Evolutionary conservation across 306 rosid species (phyloP), one percentile per base, ranked within the genome.

Genomic region (Alnus rubra): DNA sequence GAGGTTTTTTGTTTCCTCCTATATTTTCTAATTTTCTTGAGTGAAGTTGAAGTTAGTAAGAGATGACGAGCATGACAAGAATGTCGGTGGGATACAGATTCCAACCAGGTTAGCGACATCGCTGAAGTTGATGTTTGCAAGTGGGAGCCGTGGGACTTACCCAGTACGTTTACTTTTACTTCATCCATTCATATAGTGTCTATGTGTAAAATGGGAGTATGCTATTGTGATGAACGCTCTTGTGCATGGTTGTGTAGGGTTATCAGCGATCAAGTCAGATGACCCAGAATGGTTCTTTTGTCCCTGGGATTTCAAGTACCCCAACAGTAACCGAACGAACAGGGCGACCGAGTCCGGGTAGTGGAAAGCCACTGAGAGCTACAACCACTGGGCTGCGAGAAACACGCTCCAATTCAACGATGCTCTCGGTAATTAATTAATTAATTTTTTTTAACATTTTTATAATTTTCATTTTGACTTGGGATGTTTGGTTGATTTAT

Each of bases 201-300:
- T 23, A 23, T 23, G 28, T 23, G 28, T 23, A 23, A 23, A 39
- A 39, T 39, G 44, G 18, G 70, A 33, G 33, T 4, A 19, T 13
- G 23, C 5, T 33, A 33, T 12, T 33, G 19, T 35, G 13, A 64
- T 35, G 4, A 64, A 64, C 3, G n/a, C 4, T 64, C 70, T 64
- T 64, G 48, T 23, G 33, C 56, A 52, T 37, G 44, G 7, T 53
- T 60, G 44, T n/a, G 48, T 71, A 92, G 97, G 0, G 0, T 2
- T 2, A 0, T 94, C 94, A 0, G 11, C 0, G 64, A 33, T 88
- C 7, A 7, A 71, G 19, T 85, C 93, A 0, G 84, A 79, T 59
- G 91, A 89, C 30, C 75, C 44, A 2, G 82, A 87, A 50, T 92
- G 94, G 97, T 94, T 72, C 81, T 85, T 92, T 67, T 75, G 79